Conservation (phyloP, 1,284 basidiomycete species). For the Athelia psychrophila region DNA sequence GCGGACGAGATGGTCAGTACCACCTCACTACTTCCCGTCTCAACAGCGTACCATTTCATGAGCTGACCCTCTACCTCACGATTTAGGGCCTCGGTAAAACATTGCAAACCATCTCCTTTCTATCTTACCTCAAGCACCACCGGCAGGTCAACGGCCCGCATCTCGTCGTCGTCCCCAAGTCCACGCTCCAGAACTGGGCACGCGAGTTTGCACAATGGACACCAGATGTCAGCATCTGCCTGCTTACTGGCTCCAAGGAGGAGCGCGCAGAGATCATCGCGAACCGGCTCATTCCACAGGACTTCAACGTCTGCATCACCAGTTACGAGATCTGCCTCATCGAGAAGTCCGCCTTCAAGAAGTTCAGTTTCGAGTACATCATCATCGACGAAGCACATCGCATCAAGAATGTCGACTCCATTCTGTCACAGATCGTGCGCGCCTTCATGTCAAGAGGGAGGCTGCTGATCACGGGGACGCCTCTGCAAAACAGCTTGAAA, state of each 20-base stretch:
- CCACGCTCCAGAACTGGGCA: conserved; percentile 95
- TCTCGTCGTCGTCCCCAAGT: conserved; percentile 96
- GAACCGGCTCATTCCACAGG: conserved; percentile 76
- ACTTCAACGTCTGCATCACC: conserved; percentile 95
- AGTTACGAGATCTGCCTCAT: conserved; percentile 98
- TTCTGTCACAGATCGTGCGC: conserved; percentile 94
- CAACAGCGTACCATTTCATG: no score
- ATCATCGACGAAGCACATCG: conserved; percentile 99
- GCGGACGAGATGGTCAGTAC: conserved; percentile 87
- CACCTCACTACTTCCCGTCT: conserved; percentile 3
- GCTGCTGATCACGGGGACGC: conserved; percentile 95
- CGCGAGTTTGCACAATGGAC: conserved; percentile 95
- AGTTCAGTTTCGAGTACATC: conserved; percentile 98
- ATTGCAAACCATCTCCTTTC: conserved; percentile 96
- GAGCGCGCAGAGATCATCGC: conserved; percentile 85
- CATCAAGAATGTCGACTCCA: conserved; percentile 99
- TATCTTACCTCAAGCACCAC: conserved; percentile 92
- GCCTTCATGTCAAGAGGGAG: conserved; percentile 88
- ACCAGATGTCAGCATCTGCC: conserved; percentile 81
- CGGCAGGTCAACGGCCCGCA: conserved; percentile 80
- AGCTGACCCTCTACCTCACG: no score
- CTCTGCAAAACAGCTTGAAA: conserved; percentile 96
- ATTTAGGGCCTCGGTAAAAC: conserved; percentile 95
- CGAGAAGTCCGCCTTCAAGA: conserved; percentile 89
- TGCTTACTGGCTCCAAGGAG: conserved; percentile 87